Evolutionary conservation across 2,329 filamentous ascomycete genomes (phyloP).

Genomic region (Cryphonectria naterciae): DNA sequence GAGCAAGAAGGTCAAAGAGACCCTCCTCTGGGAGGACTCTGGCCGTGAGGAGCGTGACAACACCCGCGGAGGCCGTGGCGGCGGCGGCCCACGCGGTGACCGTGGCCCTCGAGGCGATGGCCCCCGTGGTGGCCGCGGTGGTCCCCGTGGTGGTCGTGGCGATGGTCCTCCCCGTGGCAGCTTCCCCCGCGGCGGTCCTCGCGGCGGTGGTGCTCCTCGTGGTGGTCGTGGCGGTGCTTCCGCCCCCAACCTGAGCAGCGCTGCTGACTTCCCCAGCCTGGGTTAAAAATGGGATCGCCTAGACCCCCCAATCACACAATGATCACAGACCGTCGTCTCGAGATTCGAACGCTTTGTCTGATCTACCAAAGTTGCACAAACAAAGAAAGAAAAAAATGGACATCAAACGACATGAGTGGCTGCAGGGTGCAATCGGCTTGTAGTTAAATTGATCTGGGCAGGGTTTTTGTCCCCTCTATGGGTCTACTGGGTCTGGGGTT

Average conservation of each 20-base stretch:
- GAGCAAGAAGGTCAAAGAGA: slow-evolving; percentile 86
- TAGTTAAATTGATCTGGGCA: slow-evolving; percentile 17
- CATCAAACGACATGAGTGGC: slow-evolving; percentile 9
- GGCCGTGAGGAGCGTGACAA: slow-evolving; percentile 56
- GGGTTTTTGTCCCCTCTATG: slow-evolving; percentile 11
- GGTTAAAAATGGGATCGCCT: slow-evolving; percentile 36
- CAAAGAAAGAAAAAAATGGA: slow-evolving; percentile 4
- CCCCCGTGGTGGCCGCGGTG: slow-evolving; percentile 51
- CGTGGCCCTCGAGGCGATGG: slow-evolving; percentile 52
- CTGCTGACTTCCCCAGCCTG: slow-evolving; percentile 65
- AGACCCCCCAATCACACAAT: slow-evolving; percentile 8
- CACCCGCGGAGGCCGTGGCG: slow-evolving; percentile 56
- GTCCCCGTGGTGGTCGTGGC: slow-evolving; percentile 52
- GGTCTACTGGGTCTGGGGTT: slow-evolving; percentile 21
- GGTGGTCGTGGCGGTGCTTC: slow-evolving; percentile 49
- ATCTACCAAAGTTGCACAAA: slow-evolving; percentile 7
- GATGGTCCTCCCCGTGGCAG: slow-evolving; percentile 47
- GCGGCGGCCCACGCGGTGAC: slow-evolving; percentile 51
- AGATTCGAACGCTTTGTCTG: slow-evolving; percentile 2
- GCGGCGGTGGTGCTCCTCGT: slow-evolving; percentile 49
- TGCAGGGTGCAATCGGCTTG: slow-evolving; percentile 5
- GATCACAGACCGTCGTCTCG: slow-evolving; percentile 23
- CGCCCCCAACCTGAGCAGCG: slow-evolving; percentile 58
- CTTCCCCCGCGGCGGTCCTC: slow-evolving; percentile 44
- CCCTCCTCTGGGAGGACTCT: slow-evolving; percentile 42